These are phyloP conservation scores for Ophiostoma ulmi DNA, from an alignment of 2,329 filamentous ascomycete genomes.

Conservation along the genomic window DNA sequence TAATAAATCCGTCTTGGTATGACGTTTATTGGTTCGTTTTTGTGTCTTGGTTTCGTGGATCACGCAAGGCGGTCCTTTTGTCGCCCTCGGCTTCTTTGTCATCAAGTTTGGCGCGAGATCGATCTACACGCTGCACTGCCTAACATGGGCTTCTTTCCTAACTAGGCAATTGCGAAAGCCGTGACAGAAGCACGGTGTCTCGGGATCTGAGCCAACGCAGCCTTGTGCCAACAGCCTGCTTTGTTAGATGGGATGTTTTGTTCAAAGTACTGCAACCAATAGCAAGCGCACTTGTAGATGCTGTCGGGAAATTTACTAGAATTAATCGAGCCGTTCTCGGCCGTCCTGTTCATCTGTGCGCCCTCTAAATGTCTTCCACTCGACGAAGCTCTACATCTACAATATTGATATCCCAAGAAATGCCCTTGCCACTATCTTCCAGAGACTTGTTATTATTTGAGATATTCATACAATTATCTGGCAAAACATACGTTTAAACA, in stretches of 20 bases:
- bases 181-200: neutral
- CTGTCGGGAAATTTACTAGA: too few species aligned
- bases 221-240: neutral
- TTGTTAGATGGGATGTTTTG: neutral
- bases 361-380: too few species aligned
- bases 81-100: neutral
- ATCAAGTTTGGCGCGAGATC: neutral
- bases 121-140: neutral
- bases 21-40: neutral
- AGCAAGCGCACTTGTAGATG: too few species aligned
- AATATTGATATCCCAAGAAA: neutral
- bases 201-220: neutral
- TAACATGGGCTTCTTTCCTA: slow-evolving; percentile 15
- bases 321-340: neutral
- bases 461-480: neutral
- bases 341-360: neutral
- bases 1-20: neutral
- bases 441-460: neutral
- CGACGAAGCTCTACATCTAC: neutral
- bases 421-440: neutral
- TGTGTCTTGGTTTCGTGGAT: neutral
- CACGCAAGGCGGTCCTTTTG: neutral
- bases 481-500: neutral
- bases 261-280: too few species aligned
- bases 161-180: neutral